Base-by-base conservation (phyloP, 805 yeast genomes). In the Lipomyces sp. region DNA sequence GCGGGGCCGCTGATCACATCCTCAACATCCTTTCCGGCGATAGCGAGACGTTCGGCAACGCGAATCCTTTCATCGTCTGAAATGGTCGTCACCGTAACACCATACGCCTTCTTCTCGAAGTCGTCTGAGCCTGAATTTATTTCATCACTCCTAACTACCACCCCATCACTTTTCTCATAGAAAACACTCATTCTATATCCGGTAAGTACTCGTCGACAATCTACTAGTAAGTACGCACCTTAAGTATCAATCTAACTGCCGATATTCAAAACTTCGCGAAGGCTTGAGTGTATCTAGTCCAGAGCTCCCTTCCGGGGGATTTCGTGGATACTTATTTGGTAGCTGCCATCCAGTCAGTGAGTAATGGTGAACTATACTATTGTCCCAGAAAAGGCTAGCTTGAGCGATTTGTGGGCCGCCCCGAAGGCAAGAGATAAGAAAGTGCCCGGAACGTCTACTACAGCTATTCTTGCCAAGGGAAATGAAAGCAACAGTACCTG, bases 41-140 rank as follows among this genome's bases (percentile, higher is more conserved):
- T 48, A 0, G 30, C 53, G 53, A 48, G 53, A 24, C 53, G 29
- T 48, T 48, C 53, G 53, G 30, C 53, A 7, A 48, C n/a, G 53
- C 53, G 53, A 3, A 15, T 48, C 53, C n/a, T 48, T 8, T 48
- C 53, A 7, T 48, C 53, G 6, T 48, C 53, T 48, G 53, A 8
- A 48, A 48, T 48, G 53, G 53, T 13, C 10, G 53, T 48, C 53
- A 48, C 53, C 5, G 24, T n/a, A n/a, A 48, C 53, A 48, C n/a
- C 30, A 48, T 2, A 48, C 8, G 29, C 15, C 30, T 48, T 48
- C 30, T 48, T 48, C 53, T 48, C 53, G 8, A 48, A 48, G n/a
- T 48, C 53, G 53, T 48, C 53, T 8, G 24, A 48, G 53, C 53
- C 53, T 4, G 53, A 48, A 48, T 48, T 24, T 4, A 13, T 13